Conservation (phyloP, 257 asterid species). For the Solanum clarkiae region DNA sequence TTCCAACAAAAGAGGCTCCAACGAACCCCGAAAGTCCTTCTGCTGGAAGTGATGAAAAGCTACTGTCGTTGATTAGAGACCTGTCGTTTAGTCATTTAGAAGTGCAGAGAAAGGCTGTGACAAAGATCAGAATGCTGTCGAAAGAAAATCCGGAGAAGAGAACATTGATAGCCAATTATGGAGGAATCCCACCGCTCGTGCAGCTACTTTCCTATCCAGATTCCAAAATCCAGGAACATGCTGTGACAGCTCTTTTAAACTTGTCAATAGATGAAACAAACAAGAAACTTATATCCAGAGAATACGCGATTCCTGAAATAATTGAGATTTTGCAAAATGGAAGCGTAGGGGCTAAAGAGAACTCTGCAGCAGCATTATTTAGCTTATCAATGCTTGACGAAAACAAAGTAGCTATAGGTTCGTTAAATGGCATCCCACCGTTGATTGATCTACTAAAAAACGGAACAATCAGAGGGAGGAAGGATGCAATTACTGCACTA, state of each 20-base stretch:
- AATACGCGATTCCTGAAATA: constrained; percentile 48
- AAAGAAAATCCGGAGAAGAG: constrained; percentile 66
- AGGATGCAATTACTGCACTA: constrained; percentile 73
- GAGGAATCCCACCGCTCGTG: constrained; percentile 62
- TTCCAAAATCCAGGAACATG: constrained; percentile 65
- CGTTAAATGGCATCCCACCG: constrained; percentile 61
- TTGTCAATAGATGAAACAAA: constrained; percentile 76
- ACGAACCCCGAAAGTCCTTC: constrained; percentile 1
- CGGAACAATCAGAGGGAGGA: constrained; percentile 73
- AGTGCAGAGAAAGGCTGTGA: constrained; percentile 56
- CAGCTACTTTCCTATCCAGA: constrained; percentile 66
- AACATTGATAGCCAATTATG: constrained; percentile 38
- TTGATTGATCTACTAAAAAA: constrained; percentile 30
- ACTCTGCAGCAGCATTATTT: constrained; percentile 79
- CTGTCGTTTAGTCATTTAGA: constrained; percentile 48
- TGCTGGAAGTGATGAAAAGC: constrained; percentile 7
- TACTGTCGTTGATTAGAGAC: constrained; percentile 23
- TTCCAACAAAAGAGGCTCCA: constrained; percentile 22
- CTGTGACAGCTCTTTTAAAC: constrained; percentile 73
- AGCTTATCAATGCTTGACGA: constrained; percentile 82
- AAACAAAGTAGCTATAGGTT: constrained; percentile 59
- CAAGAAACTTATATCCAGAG: constrained; percentile 56
- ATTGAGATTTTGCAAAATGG: constrained; percentile 56
- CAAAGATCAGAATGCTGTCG: constrained; percentile 54
- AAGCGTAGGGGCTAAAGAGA: constrained; percentile 49